phyloP scores from a whole-genome alignment of 2,329 filamentous ascomycete species.

The Sporothrix mexicana region DNA sequence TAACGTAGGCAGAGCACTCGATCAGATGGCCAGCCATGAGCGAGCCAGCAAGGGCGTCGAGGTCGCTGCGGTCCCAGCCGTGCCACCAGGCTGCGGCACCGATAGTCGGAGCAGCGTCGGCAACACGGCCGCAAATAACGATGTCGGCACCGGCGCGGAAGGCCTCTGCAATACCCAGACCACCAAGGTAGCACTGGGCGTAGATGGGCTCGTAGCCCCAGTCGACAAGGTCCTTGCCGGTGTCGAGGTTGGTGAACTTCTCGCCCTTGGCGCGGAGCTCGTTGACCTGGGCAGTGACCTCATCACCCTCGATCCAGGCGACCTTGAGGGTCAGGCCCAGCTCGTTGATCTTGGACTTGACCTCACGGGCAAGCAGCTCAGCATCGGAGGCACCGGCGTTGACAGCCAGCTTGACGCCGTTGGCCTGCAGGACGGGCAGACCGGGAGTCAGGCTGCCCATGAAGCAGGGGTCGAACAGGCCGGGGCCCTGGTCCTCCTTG shows the following conservation, averaged over 20 bases:
- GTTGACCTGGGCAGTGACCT: slow-evolving; percentile 40
- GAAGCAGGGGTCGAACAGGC: slow-evolving; percentile 44
- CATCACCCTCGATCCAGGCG: slow-evolving; percentile 45
- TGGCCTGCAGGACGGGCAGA: slow-evolving; percentile 40
- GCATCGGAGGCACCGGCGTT: slow-evolving; percentile 46
- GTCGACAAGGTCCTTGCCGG: slow-evolving; percentile 33
- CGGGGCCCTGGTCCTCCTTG: slow-evolving; percentile 32
- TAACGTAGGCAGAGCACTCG: slow-evolving; percentile 54
- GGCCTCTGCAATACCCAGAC: slow-evolving; percentile 47
- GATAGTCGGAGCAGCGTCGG: slow-evolving; percentile 52
- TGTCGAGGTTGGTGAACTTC: slow-evolving; percentile 36
- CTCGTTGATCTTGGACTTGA: slow-evolving; percentile 37
- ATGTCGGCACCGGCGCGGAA: slow-evolving; percentile 46
- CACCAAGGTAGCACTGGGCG: slow-evolving; percentile 50
- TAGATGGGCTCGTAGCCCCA: slow-evolving; percentile 37
- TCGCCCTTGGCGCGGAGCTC: slow-evolving; percentile 36
- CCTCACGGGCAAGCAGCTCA: slow-evolving; percentile 36
- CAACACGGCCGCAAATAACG: slow-evolving; percentile 48
- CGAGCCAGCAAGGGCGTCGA: slow-evolving; percentile 51
- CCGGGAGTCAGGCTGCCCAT: slow-evolving; percentile 44
- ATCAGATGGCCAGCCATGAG: slow-evolving; percentile 53
- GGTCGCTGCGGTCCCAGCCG: slow-evolving; percentile 50
- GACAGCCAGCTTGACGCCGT: slow-evolving; percentile 43
- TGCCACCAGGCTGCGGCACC: slow-evolving; percentile 57
- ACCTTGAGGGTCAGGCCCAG: slow-evolving; percentile 42